Percentiles rank a stretch among this genome's conserved stretches.
These are phyloP conservation scores for Corymbia citriodora DNA, from an alignment of 441 rosid genomes.

Conservation along the genomic window DNA sequence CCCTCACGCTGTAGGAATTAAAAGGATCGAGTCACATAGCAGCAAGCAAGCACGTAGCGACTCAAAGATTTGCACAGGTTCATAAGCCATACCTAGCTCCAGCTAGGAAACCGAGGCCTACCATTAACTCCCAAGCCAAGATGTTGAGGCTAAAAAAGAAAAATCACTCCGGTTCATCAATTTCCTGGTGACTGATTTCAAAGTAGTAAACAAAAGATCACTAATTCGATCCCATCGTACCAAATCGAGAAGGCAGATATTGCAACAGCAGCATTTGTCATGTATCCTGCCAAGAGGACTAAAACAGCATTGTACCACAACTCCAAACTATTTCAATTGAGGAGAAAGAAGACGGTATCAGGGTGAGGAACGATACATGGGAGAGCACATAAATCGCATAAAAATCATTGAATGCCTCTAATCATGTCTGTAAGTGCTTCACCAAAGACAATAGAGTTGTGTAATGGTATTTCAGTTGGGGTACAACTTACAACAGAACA, in stretches of 20 bases:
- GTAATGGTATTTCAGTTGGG: not conserved
- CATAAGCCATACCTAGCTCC: conserved; percentile 18
- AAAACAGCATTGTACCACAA: conserved; percentile 52
- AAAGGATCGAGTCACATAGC: not conserved
- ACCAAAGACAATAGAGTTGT: not conserved
- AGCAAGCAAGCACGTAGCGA: not conserved
- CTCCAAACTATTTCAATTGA: conserved; percentile 38
- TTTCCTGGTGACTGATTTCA: not conserved
- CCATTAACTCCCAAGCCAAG: conserved; percentile 34
- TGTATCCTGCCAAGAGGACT: conserved; percentile 58
- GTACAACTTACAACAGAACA: not conserved
- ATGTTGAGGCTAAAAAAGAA: conserved; percentile 40
- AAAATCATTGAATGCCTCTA: not conserved
- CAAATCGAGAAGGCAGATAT: conserved; percentile 72
- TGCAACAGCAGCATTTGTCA: conserved; percentile 36
- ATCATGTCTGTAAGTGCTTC: not conserved
- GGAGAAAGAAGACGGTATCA: not conserved
- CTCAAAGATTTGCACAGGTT: not conserved
- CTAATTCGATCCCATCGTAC: conserved; percentile 14
- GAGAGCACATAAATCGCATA: not conserved
- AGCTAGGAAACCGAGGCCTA: conserved; percentile 21
- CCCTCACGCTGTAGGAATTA: conserved; percentile 25
- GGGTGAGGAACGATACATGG: not conserved
- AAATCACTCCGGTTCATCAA: not conserved
- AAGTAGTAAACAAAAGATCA: not conserved